Conservation (phyloP, 208 protist species). For the Tritrichomonas foetus region DNA sequence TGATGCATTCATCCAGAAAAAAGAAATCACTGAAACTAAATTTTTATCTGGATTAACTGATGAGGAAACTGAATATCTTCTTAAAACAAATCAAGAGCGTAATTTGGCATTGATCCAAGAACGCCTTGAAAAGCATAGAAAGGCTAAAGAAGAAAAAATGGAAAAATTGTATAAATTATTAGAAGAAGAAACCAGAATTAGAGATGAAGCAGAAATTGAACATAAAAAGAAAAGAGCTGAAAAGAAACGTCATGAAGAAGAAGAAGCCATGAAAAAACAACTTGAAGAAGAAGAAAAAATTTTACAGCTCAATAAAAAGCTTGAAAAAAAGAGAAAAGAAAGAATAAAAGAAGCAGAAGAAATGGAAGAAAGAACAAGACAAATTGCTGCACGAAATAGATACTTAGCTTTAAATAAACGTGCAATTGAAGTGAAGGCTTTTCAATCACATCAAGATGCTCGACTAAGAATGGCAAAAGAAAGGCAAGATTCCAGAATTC, state of each 20-base stretch:
- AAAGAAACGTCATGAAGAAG: too few relatives aligned
- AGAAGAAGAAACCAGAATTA: neutral
- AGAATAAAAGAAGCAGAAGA: constrained; percentile 33
- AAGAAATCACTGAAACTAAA: constrained; percentile 36
- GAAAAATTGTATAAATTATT: neutral
- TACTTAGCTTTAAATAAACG: neutral
- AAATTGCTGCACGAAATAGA: constrained; percentile 13
- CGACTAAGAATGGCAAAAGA: neutral
- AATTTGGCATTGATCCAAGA: neutral
- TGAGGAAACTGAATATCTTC: neutral
- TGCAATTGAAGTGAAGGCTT: neutral
- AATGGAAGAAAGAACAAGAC: constrained; percentile 14
- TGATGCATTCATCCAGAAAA: neutral
- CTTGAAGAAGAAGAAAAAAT: neutral
- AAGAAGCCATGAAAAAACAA: neutral
- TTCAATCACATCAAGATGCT: neutral
- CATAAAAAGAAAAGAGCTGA: neutral
- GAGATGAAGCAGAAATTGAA: neutral
- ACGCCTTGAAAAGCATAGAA: neutral
- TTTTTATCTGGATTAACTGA: neutral
- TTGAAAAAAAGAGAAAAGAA: constrained; percentile 12
- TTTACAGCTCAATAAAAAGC: neutral
- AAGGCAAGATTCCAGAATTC: neutral
- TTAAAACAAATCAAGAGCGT: neutral
- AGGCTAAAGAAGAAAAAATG: neutral